Conservation (phyloP, 441 rosid species). For the Corymbia calophylla region DNA sequence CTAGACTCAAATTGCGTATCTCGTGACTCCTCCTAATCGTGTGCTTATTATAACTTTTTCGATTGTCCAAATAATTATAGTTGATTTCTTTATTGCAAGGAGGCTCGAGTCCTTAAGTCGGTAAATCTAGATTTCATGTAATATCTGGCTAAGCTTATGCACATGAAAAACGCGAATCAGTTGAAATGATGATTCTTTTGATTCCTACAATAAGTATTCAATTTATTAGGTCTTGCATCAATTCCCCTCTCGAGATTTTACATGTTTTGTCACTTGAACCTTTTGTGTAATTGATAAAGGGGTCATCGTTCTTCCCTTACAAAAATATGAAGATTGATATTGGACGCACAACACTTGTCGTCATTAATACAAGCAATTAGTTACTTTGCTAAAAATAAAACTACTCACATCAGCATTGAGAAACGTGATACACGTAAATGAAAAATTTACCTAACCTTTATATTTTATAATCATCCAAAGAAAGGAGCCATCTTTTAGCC, state of each 20-base stretch:
- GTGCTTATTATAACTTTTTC: not conserved
- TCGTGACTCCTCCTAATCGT: not conserved
- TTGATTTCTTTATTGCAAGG: not conserved
- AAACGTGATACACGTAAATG: not conserved
- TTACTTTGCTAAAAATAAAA: not conserved
- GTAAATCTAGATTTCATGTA: not conserved
- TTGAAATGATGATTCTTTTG: not conserved
- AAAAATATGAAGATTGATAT: not conserved
- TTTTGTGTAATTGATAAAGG: not conserved
- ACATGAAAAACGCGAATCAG: not conserved
- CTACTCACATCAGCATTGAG: not conserved
- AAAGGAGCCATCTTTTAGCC: not conserved
- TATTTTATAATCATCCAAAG: not conserved
- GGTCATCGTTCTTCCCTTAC: not conserved
- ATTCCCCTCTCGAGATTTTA: not conserved
- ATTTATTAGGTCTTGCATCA: not conserved
- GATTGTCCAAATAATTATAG: not conserved
- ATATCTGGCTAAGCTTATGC: not conserved
- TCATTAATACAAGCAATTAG: not conserved
- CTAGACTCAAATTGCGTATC: not conserved
- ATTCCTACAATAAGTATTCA: not conserved
- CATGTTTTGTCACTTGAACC: not conserved
- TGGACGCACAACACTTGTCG: not conserved
- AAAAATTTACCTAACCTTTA: not conserved
- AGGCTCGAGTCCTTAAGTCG: not conserved